A percentile compares a stretch with the other conserved stretches of the same genome.
Evolutionary conservation across 495 filamentous ascomycete species (phyloP).

Genomic region (Hypoxylon rickii): DNA sequence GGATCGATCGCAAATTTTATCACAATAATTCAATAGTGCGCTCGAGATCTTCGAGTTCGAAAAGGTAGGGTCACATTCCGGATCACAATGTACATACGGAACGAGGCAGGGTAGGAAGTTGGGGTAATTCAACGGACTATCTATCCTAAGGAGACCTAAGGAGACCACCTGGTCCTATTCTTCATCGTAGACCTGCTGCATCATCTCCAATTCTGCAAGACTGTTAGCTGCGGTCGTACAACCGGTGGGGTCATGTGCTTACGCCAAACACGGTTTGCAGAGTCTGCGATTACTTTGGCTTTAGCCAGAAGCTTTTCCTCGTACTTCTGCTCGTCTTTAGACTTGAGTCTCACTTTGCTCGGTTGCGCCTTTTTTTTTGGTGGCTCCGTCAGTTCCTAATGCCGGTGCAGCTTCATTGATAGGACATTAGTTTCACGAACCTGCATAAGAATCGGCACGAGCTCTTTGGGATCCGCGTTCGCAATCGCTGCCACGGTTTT

Average conservation of each 20-base stretch:
- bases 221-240: constrained; percentile 26
- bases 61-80: not conserved
- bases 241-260: constrained; percentile 35
- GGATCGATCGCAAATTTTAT: not conserved
- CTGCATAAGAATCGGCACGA: constrained; percentile 72
- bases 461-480: constrained; percentile 66
- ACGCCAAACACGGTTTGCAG: constrained; percentile 77
- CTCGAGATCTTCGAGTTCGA: not conserved
- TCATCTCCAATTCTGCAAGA: constrained; percentile 51
- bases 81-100: not conserved
- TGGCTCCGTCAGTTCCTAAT: not conserved
- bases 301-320: constrained; percentile 66
- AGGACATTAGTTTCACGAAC: constrained; percentile 45
- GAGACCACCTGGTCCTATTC: constrained; percentile 38
- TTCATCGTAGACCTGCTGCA: constrained; percentile 49
- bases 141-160: too few relatives aligned
- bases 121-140: constrained; percentile 18
- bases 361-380: constrained; percentile 56
- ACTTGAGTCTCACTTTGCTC: constrained; percentile 62
- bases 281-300: constrained; percentile 69
- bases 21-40: constrained; percentile 1
- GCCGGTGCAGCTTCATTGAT: too few relatives aligned
- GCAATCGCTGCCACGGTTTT: constrained; percentile 69
- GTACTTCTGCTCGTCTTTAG: constrained; percentile 65
- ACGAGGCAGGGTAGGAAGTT: not conserved